These are phyloP conservation scores for Polychaeton citri DNA, from an alignment of 2,329 filamentous ascomycete genomes.

Conservation along the genomic window DNA sequence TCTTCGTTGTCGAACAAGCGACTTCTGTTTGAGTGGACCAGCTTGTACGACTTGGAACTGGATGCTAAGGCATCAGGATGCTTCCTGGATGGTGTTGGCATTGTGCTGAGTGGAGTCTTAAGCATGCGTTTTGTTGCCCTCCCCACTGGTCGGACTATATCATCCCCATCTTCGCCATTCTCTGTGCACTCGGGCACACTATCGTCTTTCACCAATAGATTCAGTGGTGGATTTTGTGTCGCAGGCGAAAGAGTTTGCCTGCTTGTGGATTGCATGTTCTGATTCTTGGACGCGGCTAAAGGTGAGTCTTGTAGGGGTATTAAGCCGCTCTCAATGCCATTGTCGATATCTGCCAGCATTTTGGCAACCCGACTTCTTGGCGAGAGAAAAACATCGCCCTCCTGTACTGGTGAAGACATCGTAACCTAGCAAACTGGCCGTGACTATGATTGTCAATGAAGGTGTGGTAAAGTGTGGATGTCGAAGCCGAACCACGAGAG, in stretches of 20 bases:
- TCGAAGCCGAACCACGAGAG: no score
- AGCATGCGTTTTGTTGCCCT: not conserved
- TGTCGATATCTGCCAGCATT: slow-evolving; percentile 14
- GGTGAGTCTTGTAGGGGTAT: not conserved
- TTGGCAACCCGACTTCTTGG: slow-evolving; percentile 12
- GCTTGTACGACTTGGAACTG: not conserved
- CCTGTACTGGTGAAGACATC: not conserved
- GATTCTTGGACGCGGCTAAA: not conserved
- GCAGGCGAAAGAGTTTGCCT: not conserved
- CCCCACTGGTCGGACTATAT: not conserved
- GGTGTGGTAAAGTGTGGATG: no score
- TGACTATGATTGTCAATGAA: no score
- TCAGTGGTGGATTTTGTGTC: not conserved
- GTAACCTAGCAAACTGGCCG: not conserved
- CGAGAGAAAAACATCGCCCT: slow-evolving; percentile 1
- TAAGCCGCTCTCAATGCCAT: slow-evolving; percentile 2
- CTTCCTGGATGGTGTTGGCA: not conserved
- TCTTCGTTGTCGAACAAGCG: slow-evolving; percentile 4
- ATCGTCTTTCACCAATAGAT: not conserved
- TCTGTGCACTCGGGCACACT: not conserved
- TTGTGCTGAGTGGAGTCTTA: not conserved
- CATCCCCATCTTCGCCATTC: not conserved
- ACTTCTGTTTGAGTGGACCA: not conserved
- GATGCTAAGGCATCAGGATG: no score
- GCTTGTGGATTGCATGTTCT: not conserved